phyloP scores from a whole-genome alignment of 192 early-diverging fungal genomes.

The Chytriomyces sp. region DNA sequence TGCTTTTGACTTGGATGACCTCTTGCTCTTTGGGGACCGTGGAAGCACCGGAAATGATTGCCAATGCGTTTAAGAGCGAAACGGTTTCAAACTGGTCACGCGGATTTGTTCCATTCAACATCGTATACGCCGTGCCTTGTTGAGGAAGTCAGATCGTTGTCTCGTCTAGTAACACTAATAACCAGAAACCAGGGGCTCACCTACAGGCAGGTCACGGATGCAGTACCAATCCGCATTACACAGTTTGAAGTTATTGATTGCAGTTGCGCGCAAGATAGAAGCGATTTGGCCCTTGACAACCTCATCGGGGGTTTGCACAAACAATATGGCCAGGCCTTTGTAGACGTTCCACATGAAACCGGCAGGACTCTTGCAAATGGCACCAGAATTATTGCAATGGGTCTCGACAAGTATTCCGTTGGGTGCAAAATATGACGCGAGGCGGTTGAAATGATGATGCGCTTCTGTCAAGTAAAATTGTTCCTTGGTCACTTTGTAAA shows the following conservation, averaged over 20 bases:
- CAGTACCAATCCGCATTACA: neutral
- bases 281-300: neutral
- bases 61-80: slow-evolving; percentile 15
- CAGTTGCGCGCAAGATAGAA: neutral
- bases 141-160: too few relatives aligned
- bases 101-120: slow-evolving; percentile 20
- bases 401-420: slow-evolving; percentile 16
- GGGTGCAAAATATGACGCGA: neutral
- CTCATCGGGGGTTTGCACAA: neutral
- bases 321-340: slow-evolving; percentile 3
- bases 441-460: slow-evolving; percentile 3
- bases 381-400: neutral
- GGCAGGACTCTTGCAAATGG: neutral
- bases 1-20: neutral
- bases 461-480: slow-evolving; percentile 16
- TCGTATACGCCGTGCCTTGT: neutral
- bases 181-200: too few relatives aligned
- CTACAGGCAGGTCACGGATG: neutral
- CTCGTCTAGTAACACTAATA: too few relatives aligned
- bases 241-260: neutral
- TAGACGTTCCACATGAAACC: neutral
- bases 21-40: too few relatives aligned
- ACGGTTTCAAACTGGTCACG: slow-evolving; percentile 27
- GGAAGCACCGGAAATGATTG: slow-evolving; percentile 4
- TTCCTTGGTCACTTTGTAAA: slow-evolving; percentile 25